Conservation (phyloP, 352 stramenopile genomes). For the Phytophthora cajani region DNA sequence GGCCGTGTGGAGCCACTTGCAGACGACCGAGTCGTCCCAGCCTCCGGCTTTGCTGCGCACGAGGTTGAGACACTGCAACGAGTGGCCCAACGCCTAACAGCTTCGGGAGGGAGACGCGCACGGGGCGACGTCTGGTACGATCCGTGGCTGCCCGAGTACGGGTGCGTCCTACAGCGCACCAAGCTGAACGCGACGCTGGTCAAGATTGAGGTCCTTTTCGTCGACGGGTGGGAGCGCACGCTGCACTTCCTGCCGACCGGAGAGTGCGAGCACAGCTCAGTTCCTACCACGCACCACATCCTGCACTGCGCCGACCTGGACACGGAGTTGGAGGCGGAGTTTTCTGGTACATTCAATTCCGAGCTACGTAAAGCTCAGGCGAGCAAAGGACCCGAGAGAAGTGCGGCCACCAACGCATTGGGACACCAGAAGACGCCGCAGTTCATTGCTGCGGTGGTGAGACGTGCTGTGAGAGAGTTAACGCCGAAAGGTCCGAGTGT, state of each 20-base stretch:
- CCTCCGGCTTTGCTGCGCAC: conserved; percentile 31
- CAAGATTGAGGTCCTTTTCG: conserved; percentile 47
- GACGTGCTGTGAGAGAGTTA: conserved; percentile 5
- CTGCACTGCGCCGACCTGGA: conserved; percentile 46
- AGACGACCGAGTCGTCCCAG: conserved; percentile 35
- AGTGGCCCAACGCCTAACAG: conserved; percentile 15
- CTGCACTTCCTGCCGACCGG: conserved; percentile 40
- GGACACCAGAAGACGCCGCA: conserved; percentile 64
- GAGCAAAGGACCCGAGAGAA: conserved; percentile 35
- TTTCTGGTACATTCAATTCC: conserved; percentile 13
- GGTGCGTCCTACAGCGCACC: conserved; percentile 48
- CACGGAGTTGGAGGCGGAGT: conserved; percentile 7
- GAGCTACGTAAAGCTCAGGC: conserved; percentile 38
- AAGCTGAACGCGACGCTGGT: conserved; percentile 24
- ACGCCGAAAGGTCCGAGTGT: not conserved
- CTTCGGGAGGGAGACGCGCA: not conserved
- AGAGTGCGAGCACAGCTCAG: conserved; percentile 45
- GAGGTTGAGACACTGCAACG: conserved; percentile 34
- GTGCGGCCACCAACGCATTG: conserved; percentile 32
- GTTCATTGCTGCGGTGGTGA: conserved; percentile 52
- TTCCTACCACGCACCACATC: conserved; percentile 33
- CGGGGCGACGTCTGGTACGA: conserved; percentile 44
- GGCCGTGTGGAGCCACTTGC: conserved; percentile 14
- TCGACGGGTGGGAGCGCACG: conserved; percentile 48
- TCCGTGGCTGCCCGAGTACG: conserved; percentile 58